Conservation (phyloP, 2,329 filamentous ascomycete genomes). For the Huntiella bhutanensis region DNA sequence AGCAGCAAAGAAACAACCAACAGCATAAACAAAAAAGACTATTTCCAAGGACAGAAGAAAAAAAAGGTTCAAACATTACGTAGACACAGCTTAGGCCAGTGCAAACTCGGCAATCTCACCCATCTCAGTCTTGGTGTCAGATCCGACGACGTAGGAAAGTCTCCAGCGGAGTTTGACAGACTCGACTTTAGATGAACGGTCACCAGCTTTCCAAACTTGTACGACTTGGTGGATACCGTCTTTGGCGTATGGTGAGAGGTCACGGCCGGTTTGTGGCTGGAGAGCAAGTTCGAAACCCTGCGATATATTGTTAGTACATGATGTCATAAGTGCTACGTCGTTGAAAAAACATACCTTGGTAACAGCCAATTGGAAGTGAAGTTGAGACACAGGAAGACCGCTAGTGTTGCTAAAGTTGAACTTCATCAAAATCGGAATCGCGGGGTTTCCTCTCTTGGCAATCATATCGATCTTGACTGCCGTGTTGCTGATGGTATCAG, state of each 20-base stretch:
- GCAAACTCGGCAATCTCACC: slow-evolving; percentile 68
- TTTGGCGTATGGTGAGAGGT: slow-evolving; percentile 52
- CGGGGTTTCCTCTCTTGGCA: slow-evolving; percentile 31
- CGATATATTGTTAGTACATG: slow-evolving; percentile 3
- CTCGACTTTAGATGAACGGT: slow-evolving; percentile 47
- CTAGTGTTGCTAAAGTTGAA: slow-evolving; percentile 76
- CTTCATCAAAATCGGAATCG: slow-evolving; percentile 42
- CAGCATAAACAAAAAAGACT: background rate
- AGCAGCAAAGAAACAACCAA: background rate
- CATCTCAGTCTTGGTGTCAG: slow-evolving; percentile 53
- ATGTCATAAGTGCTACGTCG: background rate
- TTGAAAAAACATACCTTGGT: slow-evolving; percentile 49
- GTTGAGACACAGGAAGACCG: slow-evolving; percentile 48
- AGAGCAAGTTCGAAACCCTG: slow-evolving; percentile 68
- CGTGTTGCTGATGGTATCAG: slow-evolving; percentile 49
- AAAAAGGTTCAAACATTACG: background rate
- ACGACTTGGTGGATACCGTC: slow-evolving; percentile 67
- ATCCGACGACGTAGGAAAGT: slow-evolving; percentile 55
- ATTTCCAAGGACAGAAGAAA: background rate
- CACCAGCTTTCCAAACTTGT: slow-evolving; percentile 52
- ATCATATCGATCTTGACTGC: slow-evolving; percentile 55
- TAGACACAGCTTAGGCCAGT: slow-evolving; percentile 32
- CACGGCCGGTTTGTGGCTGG: slow-evolving; percentile 66
- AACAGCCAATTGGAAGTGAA: slow-evolving; percentile 84
- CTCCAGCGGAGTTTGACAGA: slow-evolving; percentile 84